Base-by-base conservation (phyloP, 2,329 filamentous ascomycete species). In the Colletotrichum horii region DNA sequence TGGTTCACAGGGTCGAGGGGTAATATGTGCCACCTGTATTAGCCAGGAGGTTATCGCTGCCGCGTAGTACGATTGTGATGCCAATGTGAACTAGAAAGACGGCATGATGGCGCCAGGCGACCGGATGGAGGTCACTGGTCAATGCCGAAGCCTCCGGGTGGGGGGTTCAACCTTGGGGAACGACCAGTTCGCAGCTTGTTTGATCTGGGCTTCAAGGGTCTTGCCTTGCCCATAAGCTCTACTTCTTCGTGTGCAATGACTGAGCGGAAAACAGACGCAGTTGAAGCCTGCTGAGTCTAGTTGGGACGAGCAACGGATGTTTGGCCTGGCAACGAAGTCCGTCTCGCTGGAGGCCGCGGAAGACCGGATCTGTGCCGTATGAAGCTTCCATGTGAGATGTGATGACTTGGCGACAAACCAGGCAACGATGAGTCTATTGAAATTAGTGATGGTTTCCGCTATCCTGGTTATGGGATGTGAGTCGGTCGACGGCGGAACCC, bases 291-390 rank as follows among this genome's bases (percentile, higher is more conserved):
- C 26, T 66, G 36, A 11, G 55, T 62, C 55, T 62, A 15, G 58
- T 22, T 36, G n/a, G 32, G 14, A 62, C 30, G 19, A 34, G 65
- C 14, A 28, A 52, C n/a, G 66, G 38, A 64, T 36, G 36, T 34
- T 26, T 72, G 61, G 28, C 67, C 61, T 61, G 61, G 52, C 24
- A 56, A 67, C 38, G 30, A 48, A 48, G 26, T 62, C 58, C 55
- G 36, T 34, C 16, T 11, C 16, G 55, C 36, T 58, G 34, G n/a
- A 66, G 22, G 22, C 62, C 69, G 61, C 69, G 69, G 62, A 68
- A 64, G 62, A 52, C 66, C 66, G 67, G 71, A 71, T 61, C 71
- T 71, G 60, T 58, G 71, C 70, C 62, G 64, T 48, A 52, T 36
- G 28, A 66, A 48, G 61, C 67, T 64, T 62, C 68, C 26, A 68